These are phyloP conservation scores for Talaromyces borbonicus DNA, from an alignment of 495 filamentous ascomycete species.

Conservation along the genomic window DNA sequence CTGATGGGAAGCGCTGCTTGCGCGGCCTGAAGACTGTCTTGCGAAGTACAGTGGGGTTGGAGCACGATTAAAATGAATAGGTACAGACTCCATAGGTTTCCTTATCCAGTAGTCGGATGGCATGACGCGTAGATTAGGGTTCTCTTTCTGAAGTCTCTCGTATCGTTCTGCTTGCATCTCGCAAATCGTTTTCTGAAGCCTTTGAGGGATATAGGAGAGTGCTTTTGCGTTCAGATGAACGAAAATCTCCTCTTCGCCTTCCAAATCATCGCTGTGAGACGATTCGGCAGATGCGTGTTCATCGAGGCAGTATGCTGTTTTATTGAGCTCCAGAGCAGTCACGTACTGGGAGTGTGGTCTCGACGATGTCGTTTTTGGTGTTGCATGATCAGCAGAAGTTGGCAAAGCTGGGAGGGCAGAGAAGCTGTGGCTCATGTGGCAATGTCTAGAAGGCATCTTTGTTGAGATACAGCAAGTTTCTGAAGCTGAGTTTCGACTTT, in stretches of 20 bases:
- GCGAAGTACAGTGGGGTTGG: slow-evolving; percentile 5
- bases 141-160: slow-evolving; percentile 6
- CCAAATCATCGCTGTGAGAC: slow-evolving; percentile 6
- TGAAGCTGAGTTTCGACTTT: neutral
- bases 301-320: neutral
- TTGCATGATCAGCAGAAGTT: neutral
- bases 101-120: slow-evolving; percentile 8
- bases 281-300: neutral
- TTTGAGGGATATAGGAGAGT: slow-evolving; percentile 13
- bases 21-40: neutral
- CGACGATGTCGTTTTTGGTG: neutral
- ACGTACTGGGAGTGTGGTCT: neutral
- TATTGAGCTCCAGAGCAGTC: neutral
- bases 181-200: slow-evolving; percentile 18
- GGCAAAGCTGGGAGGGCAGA: neutral
- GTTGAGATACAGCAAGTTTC: neutral
- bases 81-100: slow-evolving; percentile 2
- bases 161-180: slow-evolving; percentile 17
- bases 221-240: slow-evolving; percentile 17
- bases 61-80: neutral
- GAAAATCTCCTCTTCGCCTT: slow-evolving; percentile 19
- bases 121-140: slow-evolving; percentile 3
- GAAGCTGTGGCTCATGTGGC: neutral
- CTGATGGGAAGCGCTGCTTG: neutral
- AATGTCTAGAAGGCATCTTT: neutral